Base-by-base conservation (phyloP, 805 yeast genomes). In the Ogataea pilisensis region DNA sequence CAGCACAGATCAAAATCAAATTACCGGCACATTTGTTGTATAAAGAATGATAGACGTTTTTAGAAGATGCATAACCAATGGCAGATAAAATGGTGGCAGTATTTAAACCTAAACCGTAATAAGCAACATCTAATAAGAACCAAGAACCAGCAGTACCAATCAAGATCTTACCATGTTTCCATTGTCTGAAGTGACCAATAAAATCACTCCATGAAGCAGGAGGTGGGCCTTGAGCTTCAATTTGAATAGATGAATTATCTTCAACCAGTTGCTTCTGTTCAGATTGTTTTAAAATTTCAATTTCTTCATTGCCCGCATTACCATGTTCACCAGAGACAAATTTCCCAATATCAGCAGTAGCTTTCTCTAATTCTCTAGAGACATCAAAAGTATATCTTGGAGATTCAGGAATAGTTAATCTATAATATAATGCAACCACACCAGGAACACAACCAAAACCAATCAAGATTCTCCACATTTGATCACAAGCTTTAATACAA, bases 361-460 rank as follows among this genome's bases (percentile, higher is more conserved):
- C 82, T 58, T 72, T 67, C 53, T 68, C 74, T 41, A 75, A 69
- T 54, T 78, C 78, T 52, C 75, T 75, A 37, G 75, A 64, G 45
- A 86, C 84, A 64, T 86, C 95, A 61, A 87, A 75, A 38, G 89
- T 72, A 70, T 85, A 87, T 73, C 96, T 82, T 68, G 95, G 96
- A 40, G 95, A 86, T 73, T 86, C 96, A 52, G 95, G 95, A 64
- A 85, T 89, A 51, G 95, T 88, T 68, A 88, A 78, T 77, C 96
- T 85, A 73, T 77, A 89, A 73, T 89, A 89, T 53, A 85, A 75
- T 34, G 95, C 95, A 63, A 83, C 63, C 46, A 73, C 51, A 66
- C 95, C 96, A 53, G 96, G 96, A 53, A 88, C 84, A 70, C 86
- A 80, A 62, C 96, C 96, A 50, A 90, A 75, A 58, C 96, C 96